These are phyloP conservation scores for Onygenales sp. DNA, from an alignment of 2,329 filamentous ascomycete genomes.

Conservation along the genomic window DNA sequence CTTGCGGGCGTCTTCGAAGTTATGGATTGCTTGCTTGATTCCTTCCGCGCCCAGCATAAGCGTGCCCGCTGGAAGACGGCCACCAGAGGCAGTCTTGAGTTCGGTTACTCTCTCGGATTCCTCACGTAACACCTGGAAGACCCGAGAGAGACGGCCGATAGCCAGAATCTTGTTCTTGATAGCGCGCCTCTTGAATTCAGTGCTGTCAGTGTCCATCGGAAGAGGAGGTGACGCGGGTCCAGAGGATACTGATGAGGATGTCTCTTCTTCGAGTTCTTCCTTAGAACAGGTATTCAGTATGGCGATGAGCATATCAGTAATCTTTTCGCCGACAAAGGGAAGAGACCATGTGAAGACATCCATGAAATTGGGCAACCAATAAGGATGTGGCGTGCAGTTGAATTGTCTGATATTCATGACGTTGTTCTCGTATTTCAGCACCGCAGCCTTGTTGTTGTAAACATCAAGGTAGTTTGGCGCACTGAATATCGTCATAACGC, in stretches of 20 bases:
- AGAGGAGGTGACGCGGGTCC: constrained; percentile 68
- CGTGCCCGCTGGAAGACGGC: constrained; percentile 84
- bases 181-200: constrained; percentile 86
- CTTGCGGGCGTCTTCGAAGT: constrained; percentile 92
- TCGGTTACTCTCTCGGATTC: constrained; percentile 96
- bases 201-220: constrained; percentile 67
- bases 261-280: constrained; percentile 88
- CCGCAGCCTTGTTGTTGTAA: constrained; percentile 99
- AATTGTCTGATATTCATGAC: constrained; percentile 99
- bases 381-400: constrained; percentile 98
- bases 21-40: constrained; percentile 96
- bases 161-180: constrained; percentile 99
- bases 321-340: constrained; percentile 97
- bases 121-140: constrained; percentile 96
- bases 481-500: constrained; percentile 99
- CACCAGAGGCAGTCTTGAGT: constrained; percentile 91
- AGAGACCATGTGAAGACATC: constrained; percentile 99
- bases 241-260: constrained; percentile 60
- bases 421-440: constrained; percentile 99
- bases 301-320: constrained; percentile 98
- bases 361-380: constrained; percentile 99
- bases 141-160: constrained; percentile 89
- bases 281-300: constrained; percentile 99
- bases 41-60: constrained; percentile 97
- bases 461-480: constrained; percentile 98